Base-by-base conservation (phyloP, 768 basidiomycete species). In the Lactarius indigo region DNA sequence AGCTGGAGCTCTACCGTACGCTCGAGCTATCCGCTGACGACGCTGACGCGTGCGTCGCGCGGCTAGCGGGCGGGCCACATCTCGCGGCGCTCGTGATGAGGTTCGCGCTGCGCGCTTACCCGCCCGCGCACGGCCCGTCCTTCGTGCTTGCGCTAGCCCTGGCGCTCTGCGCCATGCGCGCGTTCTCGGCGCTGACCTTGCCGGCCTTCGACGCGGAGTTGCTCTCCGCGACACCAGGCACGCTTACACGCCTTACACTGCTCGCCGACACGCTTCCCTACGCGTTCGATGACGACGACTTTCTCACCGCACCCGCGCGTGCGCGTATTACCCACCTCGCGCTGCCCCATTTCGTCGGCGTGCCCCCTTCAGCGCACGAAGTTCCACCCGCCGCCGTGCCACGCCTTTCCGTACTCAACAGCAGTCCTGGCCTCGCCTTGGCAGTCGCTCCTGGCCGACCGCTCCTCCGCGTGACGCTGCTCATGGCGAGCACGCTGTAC, bases 401-500 rank as follows among this genome's bases (percentile, higher is more conserved):
- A 2, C 35, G 59, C 2, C 69, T 77, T 12, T 55, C 69, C 23
- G 59, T 63, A 31, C 67, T 77, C 37, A 55, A 70, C 61, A 73
- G 68, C 0, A 75, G 74, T 18, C 69, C 73, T 5, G 59, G 72
- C 3, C 64, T 78, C 5, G 74, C 71, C 2, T 64, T 63, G 6
- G 72, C 68, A 15, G 62, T 78, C 10, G 72, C 72, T 2, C 75
- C 72, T 1, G 72, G 72, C 13, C 73, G 76, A 10, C 73, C 76
- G 7, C n/a, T n/a, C n/a, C n/a, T n/a, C n/a, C n/a, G n/a, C n/a
- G n/a, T n/a, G n/a, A n/a, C n/a, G n/a, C n/a, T n/a, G n/a, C n/a
- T n/a, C n/a, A n/a, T n/a, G n/a, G n/a, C n/a, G n/a, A n/a, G 69
- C n/a, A 78, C 77, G 17, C 69, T 78, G 31, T 77, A 76, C 64